These are phyloP conservation scores for Gymnopus androsaceus DNA, from an alignment of 1,284 basidiomycete species.

Conservation along the genomic window DNA sequence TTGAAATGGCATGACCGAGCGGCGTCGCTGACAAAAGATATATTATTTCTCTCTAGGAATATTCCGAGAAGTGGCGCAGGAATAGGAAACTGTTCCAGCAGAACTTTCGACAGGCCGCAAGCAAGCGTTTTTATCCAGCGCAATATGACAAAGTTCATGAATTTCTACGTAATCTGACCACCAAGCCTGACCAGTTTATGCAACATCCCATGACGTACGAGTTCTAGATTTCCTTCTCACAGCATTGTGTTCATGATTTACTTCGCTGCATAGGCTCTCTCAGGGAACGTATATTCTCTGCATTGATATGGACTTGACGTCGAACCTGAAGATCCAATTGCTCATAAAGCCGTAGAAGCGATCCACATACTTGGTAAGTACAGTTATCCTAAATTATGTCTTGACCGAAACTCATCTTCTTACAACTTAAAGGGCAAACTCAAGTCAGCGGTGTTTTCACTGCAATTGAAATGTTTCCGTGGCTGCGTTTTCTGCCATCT, in stretches of 20 bases:
- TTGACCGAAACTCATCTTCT: no score
- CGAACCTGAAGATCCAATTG: not conserved
- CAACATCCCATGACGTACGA: slow-evolving; percentile 3
- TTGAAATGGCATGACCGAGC: no score
- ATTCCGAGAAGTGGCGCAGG: slow-evolving; percentile 3
- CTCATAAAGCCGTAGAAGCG: not conserved
- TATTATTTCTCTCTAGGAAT: not conserved
- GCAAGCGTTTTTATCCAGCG: not conserved
- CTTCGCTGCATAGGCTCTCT: not conserved
- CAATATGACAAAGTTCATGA: not conserved
- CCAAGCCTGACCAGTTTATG: slow-evolving; percentile 4
- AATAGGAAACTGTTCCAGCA: slow-evolving; percentile 2
- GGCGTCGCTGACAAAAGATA: not conserved
- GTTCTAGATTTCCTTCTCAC: slow-evolving; percentile 16
- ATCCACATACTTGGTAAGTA: not conserved
- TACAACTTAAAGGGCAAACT: no score
- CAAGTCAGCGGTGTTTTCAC: not conserved
- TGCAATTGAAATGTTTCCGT: not conserved
- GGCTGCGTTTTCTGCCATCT: not conserved
- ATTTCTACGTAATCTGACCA: not conserved
- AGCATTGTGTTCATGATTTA: not conserved
- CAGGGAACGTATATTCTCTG: not conserved
- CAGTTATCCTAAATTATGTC: no score
- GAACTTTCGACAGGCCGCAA: not conserved
- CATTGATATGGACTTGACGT: not conserved